Conservation (phyloP, 257 asterid species). For the Haberlea rhodopensis region DNA sequence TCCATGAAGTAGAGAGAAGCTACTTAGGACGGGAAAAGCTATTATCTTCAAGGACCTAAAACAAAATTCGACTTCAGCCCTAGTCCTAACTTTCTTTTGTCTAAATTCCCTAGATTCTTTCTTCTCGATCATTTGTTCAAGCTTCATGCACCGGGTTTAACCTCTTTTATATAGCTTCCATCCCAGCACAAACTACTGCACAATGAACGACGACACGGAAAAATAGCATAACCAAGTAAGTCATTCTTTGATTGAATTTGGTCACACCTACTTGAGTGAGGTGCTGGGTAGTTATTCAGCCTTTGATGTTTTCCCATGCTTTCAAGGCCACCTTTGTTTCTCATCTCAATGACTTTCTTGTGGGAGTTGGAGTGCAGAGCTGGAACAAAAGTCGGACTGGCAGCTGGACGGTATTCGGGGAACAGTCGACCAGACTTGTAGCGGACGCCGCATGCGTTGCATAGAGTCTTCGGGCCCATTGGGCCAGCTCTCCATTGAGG, state of each 20-base stretch:
- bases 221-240: slow-evolving; percentile 15
- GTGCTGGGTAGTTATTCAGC: background rate
- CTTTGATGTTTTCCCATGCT: slow-evolving; percentile 7
- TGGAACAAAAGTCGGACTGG: slow-evolving; percentile 56
- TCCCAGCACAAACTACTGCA: slow-evolving; percentile 31
- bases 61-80: slow-evolving; percentile 23
- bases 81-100: slow-evolving; percentile 28
- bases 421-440: slow-evolving; percentile 54
- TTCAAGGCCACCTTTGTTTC: slow-evolving; percentile 30
- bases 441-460: slow-evolving; percentile 70
- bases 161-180: slow-evolving; percentile 16
- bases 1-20: slow-evolving; percentile 19
- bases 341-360: slow-evolving; percentile 57
- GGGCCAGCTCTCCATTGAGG: slow-evolving; percentile 74
- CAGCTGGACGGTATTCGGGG: slow-evolving; percentile 64
- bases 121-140: too few relatives aligned
- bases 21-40: slow-evolving; percentile 2
- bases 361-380: slow-evolving; percentile 62
- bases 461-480: slow-evolving; percentile 55
- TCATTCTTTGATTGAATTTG: background rate
- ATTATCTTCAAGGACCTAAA: slow-evolving; percentile 17
- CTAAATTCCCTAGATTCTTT: slow-evolving; percentile 31
- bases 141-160: too few relatives aligned
- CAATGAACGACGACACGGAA: slow-evolving; percentile 37
- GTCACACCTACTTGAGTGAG: background rate